Conservation (phyloP, 768 basidiomycete species). For the Leccinum obscurum region DNA sequence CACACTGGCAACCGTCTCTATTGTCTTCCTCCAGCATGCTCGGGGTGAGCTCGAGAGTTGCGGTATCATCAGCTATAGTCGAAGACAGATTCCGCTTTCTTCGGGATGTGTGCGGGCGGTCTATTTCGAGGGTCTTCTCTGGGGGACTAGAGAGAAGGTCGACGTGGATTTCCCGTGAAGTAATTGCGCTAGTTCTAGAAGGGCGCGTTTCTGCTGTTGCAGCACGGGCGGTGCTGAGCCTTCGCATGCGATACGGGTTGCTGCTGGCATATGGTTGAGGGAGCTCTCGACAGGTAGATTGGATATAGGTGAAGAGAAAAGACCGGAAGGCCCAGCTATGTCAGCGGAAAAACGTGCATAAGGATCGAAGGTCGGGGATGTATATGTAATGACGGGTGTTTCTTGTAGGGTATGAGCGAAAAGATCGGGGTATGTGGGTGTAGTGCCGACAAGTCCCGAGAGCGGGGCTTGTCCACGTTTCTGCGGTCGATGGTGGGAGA, state of each 20-base stretch:
- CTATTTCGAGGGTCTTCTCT: constrained; percentile 32
- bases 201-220: constrained; percentile 35
- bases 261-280: constrained; percentile 39
- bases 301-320: constrained; percentile 31
- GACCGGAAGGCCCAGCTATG: constrained; percentile 35
- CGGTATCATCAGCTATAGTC: constrained; percentile 33
- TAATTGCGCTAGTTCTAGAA: constrained; percentile 37
- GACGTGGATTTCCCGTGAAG: constrained; percentile 43
- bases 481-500: constrained; percentile 74
- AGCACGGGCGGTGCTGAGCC: constrained; percentile 31
- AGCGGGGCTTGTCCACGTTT: constrained; percentile 34
- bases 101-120: constrained; percentile 19
- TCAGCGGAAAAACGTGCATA: constrained; percentile 43
- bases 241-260: constrained; percentile 41
- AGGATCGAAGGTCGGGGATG: constrained; percentile 53
- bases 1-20: constrained; percentile 54
- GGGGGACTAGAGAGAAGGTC: constrained; percentile 33
- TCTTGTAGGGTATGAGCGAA: constrained; percentile 21
- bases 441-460: constrained; percentile 24
- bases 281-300: constrained; percentile 45
- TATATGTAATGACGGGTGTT: constrained; percentile 37
- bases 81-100: constrained; percentile 32
- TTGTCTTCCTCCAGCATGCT: constrained; percentile 44
- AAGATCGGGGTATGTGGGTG: constrained; percentile 23
- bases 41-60: constrained; percentile 34